Conservation (phyloP, 2,329 filamentous ascomycete species). For the Talaromyces amestolkiae region DNA sequence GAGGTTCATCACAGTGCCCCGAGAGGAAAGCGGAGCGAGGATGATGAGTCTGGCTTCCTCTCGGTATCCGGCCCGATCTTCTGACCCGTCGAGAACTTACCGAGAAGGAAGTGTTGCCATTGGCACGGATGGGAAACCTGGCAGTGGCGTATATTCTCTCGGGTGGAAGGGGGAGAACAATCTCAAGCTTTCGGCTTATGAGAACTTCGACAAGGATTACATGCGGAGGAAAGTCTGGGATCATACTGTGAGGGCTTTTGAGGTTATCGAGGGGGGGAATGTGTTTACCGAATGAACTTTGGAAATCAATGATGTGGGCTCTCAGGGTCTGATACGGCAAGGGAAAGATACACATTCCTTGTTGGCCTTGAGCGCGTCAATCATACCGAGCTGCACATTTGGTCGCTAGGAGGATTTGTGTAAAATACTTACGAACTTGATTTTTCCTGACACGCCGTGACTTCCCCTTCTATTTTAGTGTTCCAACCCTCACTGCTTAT, state of each 20-base stretch:
- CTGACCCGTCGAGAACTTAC: not conserved
- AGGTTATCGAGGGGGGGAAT: conserved; percentile 1
- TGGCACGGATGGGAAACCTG: conserved; percentile 9
- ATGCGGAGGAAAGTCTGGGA: conserved; percentile 17
- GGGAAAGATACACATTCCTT: not conserved
- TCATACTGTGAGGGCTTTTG: conserved; percentile 17
- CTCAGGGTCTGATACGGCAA: not conserved
- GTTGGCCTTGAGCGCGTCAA: not conserved
- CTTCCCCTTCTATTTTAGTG: no score
- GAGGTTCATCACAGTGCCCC: conserved; percentile 3
- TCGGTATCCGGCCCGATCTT: conserved; percentile 7
- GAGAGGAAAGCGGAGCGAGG: conserved; percentile 14
- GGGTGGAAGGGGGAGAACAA: conserved; percentile 11
- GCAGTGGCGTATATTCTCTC: conserved; percentile 17
- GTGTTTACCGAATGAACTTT: conserved; percentile 1
- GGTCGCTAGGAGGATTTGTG: not conserved
- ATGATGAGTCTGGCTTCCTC: conserved; percentile 18
- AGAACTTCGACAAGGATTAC: conserved; percentile 16
- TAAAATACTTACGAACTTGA: no score
- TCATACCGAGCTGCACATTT: no score
- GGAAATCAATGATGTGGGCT: not conserved
- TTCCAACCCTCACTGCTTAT: no score
- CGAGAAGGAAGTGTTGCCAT: not conserved
- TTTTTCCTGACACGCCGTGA: no score
- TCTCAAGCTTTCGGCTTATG: conserved; percentile 3